Evolutionary conservation across 228 moss, liverwort and hornwort species (phyloP).

Genomic region (Sphagnum fallax): DNA sequence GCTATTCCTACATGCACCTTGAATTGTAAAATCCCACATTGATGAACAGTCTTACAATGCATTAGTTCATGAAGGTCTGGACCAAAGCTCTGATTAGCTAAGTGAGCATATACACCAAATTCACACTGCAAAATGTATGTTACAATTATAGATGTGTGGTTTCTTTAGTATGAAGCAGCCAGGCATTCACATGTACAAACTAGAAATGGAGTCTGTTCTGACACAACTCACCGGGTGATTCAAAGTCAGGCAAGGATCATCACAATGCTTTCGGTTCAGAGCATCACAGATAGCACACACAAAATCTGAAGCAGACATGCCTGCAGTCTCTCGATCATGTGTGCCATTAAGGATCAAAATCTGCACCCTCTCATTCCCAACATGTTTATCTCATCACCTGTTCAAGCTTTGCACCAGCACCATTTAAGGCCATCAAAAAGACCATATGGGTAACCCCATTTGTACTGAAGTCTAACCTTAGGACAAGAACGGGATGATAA

Average conservation of each 20-base stretch:
- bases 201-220: background rate
- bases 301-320: constrained; percentile 84
- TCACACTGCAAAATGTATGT: no score
- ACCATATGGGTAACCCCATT: background rate
- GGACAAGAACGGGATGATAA: constrained; percentile 77
- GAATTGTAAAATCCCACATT: no score
- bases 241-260: constrained; percentile 60
- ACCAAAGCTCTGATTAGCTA: background rate
- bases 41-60: background rate
- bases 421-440: background rate
- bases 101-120: background rate
- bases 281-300: constrained; percentile 72
- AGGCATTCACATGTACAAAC: background rate
- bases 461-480: constrained; percentile 38
- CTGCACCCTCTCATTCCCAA: constrained; percentile 38
- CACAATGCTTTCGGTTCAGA: constrained; percentile 59
- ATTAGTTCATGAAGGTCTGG: no score
- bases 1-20: no score
- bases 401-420: background rate
- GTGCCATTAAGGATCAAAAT: constrained; percentile 83
- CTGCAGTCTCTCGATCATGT: constrained; percentile 84
- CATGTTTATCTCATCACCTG: background rate
- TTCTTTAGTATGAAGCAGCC: background rate
- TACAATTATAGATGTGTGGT: background rate
- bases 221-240: constrained; percentile 50